These are phyloP conservation scores for Plectranthus barbatus DNA, from an alignment of 257 asterid genomes.

Conservation along the genomic window DNA sequence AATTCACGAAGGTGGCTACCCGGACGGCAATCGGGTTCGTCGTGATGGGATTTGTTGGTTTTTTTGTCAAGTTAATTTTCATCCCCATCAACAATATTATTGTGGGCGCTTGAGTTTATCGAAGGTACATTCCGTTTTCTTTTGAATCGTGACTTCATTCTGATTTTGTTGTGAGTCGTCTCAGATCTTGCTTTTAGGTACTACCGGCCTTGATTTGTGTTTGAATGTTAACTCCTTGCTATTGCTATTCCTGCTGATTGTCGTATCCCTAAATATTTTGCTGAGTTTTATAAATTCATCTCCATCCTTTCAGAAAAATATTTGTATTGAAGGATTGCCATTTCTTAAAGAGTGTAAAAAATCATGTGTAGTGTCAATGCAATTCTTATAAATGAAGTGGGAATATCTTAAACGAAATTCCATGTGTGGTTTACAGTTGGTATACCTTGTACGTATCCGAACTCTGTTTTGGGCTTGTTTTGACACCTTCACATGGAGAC, in stretches of 20 bases:
- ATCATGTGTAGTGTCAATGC: neutral
- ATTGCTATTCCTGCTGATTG: no score
- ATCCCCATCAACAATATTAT: conserved; percentile 39
- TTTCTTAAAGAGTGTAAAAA: neutral
- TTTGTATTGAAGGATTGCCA: neutral
- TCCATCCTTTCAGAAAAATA: neutral
- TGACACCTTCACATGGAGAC: neutral
- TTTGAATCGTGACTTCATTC: neutral
- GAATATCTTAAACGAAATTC: neutral
- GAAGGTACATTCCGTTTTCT: neutral
- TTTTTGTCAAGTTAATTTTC: conserved; percentile 36
- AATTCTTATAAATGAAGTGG: neutral
- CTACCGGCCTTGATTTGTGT: no score
- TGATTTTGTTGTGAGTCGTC: neutral
- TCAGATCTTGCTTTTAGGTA: neutral
- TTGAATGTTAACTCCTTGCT: no score
- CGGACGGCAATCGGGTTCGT: conserved; percentile 42
- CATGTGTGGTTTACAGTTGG: neutral
- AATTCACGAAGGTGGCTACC: conserved; percentile 36
- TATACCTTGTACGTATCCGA: neutral
- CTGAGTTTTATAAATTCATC: neutral
- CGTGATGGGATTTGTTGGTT: conserved; percentile 43
- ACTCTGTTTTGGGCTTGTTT: neutral
- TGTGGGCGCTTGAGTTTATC: conserved; percentile 23
- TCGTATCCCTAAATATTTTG: neutral